Percentiles rank a stretch among this genome's conserved stretches.
Conservation (phyloP, 441 rosid species). For the Pelargonium myrrhifolium region DNA sequence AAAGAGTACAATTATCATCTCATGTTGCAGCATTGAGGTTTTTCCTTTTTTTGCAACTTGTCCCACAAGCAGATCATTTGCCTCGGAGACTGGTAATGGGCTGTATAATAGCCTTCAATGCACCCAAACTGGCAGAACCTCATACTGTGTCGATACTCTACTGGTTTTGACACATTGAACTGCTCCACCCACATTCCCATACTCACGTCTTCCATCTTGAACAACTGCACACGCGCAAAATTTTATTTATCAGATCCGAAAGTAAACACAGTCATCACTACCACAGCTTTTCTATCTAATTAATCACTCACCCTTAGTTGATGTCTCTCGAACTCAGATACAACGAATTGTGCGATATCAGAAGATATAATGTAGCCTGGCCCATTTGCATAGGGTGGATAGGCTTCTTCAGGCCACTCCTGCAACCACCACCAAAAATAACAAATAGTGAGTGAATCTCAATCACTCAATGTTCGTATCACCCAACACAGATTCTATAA, state of each 20-base stretch:
- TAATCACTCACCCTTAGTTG: not conserved
- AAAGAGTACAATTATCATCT: not conserved
- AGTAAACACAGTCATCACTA: not conserved
- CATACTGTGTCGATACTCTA: not conserved
- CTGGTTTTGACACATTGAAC: not conserved
- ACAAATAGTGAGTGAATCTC: not conserved
- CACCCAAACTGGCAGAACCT: conserved; percentile 4
- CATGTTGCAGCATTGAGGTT: conserved; percentile 5
- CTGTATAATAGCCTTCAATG: not conserved
- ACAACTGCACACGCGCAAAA: not conserved
- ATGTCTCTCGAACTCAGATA: not conserved
- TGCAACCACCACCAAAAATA: not conserved
- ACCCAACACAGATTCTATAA: too few relatives aligned
- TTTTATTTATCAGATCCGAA: not conserved
- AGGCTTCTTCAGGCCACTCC: conserved; percentile 2
- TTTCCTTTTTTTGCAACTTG: not conserved
- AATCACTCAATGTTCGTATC: not conserved
- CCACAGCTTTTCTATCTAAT: not conserved
- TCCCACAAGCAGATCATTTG: conserved; percentile 3
- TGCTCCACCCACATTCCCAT: not conserved
- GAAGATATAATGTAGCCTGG: conserved; percentile 1
- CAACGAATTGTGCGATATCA: not conserved
- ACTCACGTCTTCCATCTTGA: conserved; percentile 5
- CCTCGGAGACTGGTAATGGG: conserved; percentile 4
- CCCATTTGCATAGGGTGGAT: conserved; percentile 5